Percentiles rank a stretch among this genome's conserved stretches.
phyloP scores from a whole-genome alignment of 495 filamentous ascomycete genomes.

The Beverwykella pulmonaria region DNA sequence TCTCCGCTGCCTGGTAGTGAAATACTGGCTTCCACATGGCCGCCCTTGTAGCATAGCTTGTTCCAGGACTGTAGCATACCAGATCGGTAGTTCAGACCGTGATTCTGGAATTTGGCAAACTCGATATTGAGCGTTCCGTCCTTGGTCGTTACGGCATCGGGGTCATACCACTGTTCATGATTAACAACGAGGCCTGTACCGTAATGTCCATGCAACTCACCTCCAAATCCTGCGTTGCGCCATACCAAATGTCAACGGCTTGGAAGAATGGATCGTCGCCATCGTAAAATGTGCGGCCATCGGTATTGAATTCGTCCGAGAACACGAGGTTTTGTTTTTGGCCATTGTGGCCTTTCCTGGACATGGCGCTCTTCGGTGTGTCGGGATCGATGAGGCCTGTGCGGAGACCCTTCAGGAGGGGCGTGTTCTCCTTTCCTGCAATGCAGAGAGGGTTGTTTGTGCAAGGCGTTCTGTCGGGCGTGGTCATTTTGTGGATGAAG shows the following conservation, averaged over 20 bases:
- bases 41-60: constrained; percentile 76
- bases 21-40: constrained; percentile 73
- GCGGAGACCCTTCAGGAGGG: constrained; percentile 63
- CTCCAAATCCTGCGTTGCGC: constrained; percentile 75
- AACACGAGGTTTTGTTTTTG: constrained; percentile 70
- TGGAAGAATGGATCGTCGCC: constrained; percentile 74
- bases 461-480: constrained; percentile 43
- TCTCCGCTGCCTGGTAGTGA: constrained; percentile 74
- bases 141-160: constrained; percentile 70
- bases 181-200: not conserved
- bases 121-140: constrained; percentile 68
- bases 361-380: constrained; percentile 63
- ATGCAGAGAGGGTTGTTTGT: constrained; percentile 59
- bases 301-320: constrained; percentile 76
- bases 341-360: constrained; percentile 61
- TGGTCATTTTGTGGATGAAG: constrained; percentile 54
- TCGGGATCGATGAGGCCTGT: constrained; percentile 69
- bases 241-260: constrained; percentile 78
- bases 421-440: constrained; percentile 54
- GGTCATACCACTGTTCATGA: constrained; percentile 69
- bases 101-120: constrained; percentile 69
- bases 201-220: constrained; percentile 40
- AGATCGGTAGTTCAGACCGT: constrained; percentile 70
- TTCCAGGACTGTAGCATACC: constrained; percentile 88
- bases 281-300: constrained; percentile 72